Conservation (phyloP, 192 early-diverging fungal species). For the Allomyces javanicus region DNA sequence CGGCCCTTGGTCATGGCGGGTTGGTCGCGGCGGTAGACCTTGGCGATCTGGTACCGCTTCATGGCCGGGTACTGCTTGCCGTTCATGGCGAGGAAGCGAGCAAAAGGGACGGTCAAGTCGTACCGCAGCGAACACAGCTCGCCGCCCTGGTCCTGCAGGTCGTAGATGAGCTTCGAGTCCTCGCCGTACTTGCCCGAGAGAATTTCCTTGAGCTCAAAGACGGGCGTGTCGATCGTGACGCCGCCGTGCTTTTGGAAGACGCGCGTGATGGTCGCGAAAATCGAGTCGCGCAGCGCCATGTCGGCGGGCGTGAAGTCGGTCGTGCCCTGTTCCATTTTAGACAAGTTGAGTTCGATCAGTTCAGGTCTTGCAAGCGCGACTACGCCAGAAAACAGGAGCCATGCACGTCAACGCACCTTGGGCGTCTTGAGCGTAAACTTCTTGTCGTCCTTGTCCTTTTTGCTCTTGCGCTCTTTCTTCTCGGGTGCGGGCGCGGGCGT, state of each 20-base stretch:
- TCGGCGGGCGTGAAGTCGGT: constrained; percentile 87
- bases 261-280: constrained; percentile 64
- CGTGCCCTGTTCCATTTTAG: constrained; percentile 45
- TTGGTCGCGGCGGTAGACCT: constrained; percentile 94
- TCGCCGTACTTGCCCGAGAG: constrained; percentile 94
- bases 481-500: constrained; percentile 4
- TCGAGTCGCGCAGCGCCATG: constrained; percentile 87
- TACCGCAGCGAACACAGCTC: constrained; percentile 89
- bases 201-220: constrained; percentile 96
- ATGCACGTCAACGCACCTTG: constrained; percentile 25
- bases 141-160: constrained; percentile 90
- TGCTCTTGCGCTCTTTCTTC: constrained; percentile 3
- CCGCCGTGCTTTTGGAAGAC: constrained; percentile 95
- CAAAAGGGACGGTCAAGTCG: constrained; percentile 95
- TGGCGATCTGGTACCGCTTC: constrained; percentile 95
- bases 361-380: neutral
- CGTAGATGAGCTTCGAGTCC: constrained; percentile 96
- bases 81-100: constrained; percentile 87
- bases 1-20: constrained; percentile 95
- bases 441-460: constrained; percentile 15
- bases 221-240: constrained; percentile 95
- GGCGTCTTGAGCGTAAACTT: constrained; percentile 57
- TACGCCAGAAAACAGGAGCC: neutral
- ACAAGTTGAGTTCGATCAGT: neutral
- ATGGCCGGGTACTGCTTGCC: constrained; percentile 58